Evolutionary conservation across 371 early-diverging fungal genomes (phyloP).

Genomic region (Rhizopus sp.): DNA sequence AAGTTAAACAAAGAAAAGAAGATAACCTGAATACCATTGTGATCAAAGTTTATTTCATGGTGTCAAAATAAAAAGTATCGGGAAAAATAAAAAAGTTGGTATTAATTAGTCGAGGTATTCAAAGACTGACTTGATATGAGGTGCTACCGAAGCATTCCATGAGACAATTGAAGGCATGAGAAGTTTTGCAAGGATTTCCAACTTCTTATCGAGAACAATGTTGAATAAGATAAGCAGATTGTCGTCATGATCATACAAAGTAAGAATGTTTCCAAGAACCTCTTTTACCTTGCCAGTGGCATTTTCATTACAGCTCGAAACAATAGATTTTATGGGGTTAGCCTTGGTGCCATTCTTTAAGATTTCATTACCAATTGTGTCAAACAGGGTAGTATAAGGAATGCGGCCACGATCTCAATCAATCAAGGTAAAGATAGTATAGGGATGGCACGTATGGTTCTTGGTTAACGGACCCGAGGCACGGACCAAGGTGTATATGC

Average conservation of each 20-base stretch:
- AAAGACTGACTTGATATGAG: slow-evolving; percentile 1
- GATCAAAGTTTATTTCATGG: too few species aligned
- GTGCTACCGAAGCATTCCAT: slow-evolving; percentile 4
- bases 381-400: slow-evolving; percentile 4
- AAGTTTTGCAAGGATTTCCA: slow-evolving; percentile 3
- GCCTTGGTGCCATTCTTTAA: not conserved
- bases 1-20: too few species aligned
- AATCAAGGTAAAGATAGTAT: slow-evolving; percentile 5
- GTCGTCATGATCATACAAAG: slow-evolving; percentile 3
- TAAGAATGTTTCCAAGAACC: slow-evolving; percentile 1
- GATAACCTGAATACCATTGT: too few species aligned
- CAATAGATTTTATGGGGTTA: not conserved
- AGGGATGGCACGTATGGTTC: slow-evolving; percentile 11
- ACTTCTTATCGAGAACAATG: not conserved
- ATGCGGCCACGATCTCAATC: slow-evolving; percentile 16
- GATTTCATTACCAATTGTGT: slow-evolving; percentile 6
- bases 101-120: not conserved
- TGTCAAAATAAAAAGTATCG: too few species aligned
- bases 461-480: slow-evolving; percentile 12
- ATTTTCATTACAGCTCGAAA: too few species aligned
- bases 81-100: too few species aligned
- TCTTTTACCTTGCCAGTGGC: slow-evolving; percentile 3
- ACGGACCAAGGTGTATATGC: slow-evolving; percentile 10
- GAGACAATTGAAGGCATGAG: slow-evolving; percentile 6
- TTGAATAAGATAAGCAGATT: not conserved